Conservation (phyloP, 1,284 basidiomycete genomes). For the Trichosporon asahii region DNA sequence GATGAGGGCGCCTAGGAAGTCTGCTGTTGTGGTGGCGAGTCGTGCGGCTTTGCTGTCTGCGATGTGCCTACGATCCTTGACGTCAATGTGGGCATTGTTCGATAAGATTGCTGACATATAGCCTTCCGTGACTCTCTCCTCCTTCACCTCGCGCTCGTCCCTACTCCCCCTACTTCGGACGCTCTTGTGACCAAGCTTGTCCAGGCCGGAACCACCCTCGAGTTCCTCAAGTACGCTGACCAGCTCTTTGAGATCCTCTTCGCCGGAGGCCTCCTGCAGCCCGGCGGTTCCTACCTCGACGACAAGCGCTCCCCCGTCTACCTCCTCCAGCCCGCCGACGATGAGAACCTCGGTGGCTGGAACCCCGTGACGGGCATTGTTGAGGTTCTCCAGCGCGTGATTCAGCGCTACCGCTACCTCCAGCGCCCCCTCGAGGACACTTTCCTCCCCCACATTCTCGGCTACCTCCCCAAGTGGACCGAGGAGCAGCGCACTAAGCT, state of each 20-base stretch:
- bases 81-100: not conserved
- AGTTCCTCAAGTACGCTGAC: conserved; percentile 93
- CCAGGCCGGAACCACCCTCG: conserved; percentile 84
- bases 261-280: conserved; percentile 90
- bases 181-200: conserved; percentile 64
- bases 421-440: conserved; percentile 89
- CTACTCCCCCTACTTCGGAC: conserved; percentile 66
- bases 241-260: conserved; percentile 91
- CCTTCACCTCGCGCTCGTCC: conserved; percentile 85
- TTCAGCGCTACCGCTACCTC: conserved; percentile 98
- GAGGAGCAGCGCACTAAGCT: conserved; percentile 74
- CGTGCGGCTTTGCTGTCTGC: not conserved
- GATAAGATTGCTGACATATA: conserved; percentile 39
- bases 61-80: not conserved
- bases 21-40: not conserved
- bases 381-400: conserved; percentile 90
- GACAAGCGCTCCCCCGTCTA: conserved; percentile 60
- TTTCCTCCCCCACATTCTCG: conserved; percentile 76
- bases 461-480: conserved; percentile 81
- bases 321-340: conserved; percentile 34
- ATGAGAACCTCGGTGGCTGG: conserved; percentile 35
- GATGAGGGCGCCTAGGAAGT: not conserved
- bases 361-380: conserved; percentile 75
- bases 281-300: conserved; percentile 86
- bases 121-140: conserved; percentile 94